These are phyloP conservation scores for Alnus rubra DNA, from an alignment of 306 rosid species.

Conservation along the genomic window DNA sequence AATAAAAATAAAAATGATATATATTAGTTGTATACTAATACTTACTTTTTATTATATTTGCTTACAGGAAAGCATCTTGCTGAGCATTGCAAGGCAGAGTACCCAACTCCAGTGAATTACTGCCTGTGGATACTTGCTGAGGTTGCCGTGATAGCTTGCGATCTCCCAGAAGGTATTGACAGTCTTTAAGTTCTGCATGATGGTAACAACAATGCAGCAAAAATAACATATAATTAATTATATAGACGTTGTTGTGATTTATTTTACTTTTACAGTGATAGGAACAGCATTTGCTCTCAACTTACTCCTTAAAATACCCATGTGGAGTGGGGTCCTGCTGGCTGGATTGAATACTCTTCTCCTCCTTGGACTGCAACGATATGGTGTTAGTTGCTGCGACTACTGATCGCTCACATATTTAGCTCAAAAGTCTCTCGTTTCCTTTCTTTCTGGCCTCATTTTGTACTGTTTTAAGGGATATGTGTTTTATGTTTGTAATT, in stretches of 20 bases:
- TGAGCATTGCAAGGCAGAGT: constrained; percentile 23
- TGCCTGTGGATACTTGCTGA: constrained; percentile 23
- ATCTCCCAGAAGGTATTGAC: constrained; percentile 20
- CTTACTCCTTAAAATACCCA: constrained; percentile 12
- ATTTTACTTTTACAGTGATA: neutral
- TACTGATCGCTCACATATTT: neutral
- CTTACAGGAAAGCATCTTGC: constrained; percentile 27
- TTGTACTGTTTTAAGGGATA: too few species aligned
- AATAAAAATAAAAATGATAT: too few species aligned
- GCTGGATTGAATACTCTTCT: constrained; percentile 25
- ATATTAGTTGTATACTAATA: too few species aligned
- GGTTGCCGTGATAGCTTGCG: constrained; percentile 23
- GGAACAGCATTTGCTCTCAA: constrained; percentile 28
- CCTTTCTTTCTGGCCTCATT: neutral
- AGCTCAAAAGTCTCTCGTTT: neutral
- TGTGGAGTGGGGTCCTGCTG: constrained; percentile 24
- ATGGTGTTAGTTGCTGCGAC: constrained; percentile 13
- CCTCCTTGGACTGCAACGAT: constrained; percentile 24
- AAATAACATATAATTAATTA: neutral
- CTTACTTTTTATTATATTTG: neutral
- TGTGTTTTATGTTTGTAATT: neutral
- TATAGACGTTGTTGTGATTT: neutral
- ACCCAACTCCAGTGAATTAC: neutral
- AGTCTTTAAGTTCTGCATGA: neutral
- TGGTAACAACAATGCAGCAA: neutral